These are phyloP conservation scores for Alternaria postmessia DNA, from an alignment of 2,329 filamentous ascomycete species.

Conservation along the genomic window DNA sequence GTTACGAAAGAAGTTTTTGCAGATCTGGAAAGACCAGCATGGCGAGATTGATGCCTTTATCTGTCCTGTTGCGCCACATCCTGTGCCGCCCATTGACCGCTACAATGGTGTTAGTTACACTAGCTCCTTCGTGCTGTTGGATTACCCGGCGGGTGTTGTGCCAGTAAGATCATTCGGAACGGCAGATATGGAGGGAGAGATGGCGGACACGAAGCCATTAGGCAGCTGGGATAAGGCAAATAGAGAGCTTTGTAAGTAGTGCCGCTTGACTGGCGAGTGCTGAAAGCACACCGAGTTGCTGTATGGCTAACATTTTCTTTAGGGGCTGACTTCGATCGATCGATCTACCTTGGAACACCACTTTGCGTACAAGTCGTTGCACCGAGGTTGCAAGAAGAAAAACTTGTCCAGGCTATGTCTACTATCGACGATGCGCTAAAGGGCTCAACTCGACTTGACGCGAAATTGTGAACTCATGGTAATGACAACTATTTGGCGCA, in stretches of 20 bases:
- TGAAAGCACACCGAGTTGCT: background rate
- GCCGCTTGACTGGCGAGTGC: too few relatives aligned
- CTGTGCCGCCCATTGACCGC: conserved; percentile 67
- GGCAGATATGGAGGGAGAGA: conserved; percentile 60
- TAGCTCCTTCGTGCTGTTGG: conserved; percentile 67
- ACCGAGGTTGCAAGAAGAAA: conserved; percentile 63
- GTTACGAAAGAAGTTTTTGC: conserved; percentile 64
- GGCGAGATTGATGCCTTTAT: conserved; percentile 67
- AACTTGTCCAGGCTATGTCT: conserved; percentile 62
- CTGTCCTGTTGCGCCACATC: conserved; percentile 70
- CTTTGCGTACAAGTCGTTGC: conserved; percentile 66
- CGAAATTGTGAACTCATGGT: conserved; percentile 24
- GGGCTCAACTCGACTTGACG: conserved; percentile 6
- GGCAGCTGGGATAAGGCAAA: conserved; percentile 69
- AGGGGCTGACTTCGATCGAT: conserved; percentile 60
- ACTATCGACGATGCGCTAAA: conserved; percentile 59
- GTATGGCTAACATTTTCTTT: conserved; percentile 5
- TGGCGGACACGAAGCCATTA: conserved; percentile 51
- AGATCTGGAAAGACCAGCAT: conserved; percentile 62
- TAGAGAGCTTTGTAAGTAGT: conserved; percentile 61
- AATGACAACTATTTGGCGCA: background rate
- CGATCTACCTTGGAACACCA: conserved; percentile 62
- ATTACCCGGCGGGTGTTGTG: conserved; percentile 67
- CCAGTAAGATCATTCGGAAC: conserved; percentile 62
- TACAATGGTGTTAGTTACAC: conserved; percentile 72